phyloP scores from a whole-genome alignment of 352 stramenopile species.

The Phytopythium montanum region DNA sequence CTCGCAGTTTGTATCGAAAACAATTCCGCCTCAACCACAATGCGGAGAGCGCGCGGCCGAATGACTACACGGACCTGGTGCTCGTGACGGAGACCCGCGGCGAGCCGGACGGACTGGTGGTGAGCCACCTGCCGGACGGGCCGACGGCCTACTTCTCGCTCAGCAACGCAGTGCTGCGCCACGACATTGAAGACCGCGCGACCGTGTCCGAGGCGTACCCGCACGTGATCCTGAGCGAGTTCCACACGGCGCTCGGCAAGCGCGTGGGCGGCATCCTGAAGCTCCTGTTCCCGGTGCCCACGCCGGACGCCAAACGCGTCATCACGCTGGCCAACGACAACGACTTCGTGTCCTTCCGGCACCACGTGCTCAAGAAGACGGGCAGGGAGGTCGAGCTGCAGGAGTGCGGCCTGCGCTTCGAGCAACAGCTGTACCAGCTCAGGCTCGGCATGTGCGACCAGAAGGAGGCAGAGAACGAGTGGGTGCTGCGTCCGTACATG shows the following conservation, averaged over 20 bases:
- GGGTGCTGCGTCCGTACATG: slow-evolving; percentile 99
- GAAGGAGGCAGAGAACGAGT: slow-evolving; percentile 99
- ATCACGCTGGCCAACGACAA: slow-evolving; percentile 98
- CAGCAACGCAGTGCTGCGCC: slow-evolving; percentile 95
- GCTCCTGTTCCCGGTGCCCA: slow-evolving; percentile 98
- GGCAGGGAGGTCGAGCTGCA: slow-evolving; percentile 92
- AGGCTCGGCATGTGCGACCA: slow-evolving; percentile 98
- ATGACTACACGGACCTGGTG: slow-evolving; percentile 98
- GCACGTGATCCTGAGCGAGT: slow-evolving; percentile 97
- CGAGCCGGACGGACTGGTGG: slow-evolving; percentile 97
- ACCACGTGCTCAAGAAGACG: slow-evolving; percentile 98
- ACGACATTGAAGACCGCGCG: slow-evolving; percentile 97
- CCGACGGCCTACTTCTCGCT: slow-evolving; percentile 99
- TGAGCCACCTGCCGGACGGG: slow-evolving; percentile 98
- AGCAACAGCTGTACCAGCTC: slow-evolving; percentile 98
- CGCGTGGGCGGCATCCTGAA: slow-evolving; percentile 98
- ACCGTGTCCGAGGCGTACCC: slow-evolving; percentile 93
- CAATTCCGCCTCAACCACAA: too few species aligned
- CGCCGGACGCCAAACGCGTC: slow-evolving; percentile 94
- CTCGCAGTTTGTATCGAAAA: too few species aligned
- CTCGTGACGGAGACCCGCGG: slow-evolving; percentile 98
- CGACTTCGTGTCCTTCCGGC: slow-evolving; percentile 99
- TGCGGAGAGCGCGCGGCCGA: slow-evolving; percentile 94
- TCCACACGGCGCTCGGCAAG: slow-evolving; percentile 93
- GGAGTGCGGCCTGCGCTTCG: slow-evolving; percentile 97